Evolutionary conservation across 352 stramenopile species (phyloP).

Genomic region (Sclerospora graminicola): DNA sequence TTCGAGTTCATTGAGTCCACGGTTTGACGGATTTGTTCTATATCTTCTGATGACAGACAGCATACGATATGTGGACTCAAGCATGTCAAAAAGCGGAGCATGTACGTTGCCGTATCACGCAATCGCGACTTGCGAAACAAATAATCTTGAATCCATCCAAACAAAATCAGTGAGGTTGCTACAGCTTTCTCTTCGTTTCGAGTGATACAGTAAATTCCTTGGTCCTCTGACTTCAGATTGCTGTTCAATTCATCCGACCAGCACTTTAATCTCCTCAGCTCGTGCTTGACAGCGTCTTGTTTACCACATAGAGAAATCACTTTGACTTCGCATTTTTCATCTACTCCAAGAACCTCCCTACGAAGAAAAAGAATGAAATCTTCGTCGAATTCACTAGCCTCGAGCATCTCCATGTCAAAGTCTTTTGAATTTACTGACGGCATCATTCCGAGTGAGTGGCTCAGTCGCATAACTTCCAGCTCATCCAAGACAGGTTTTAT

Average conservation of each 20-base stretch:
- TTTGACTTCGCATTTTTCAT: slow-evolving; percentile 9
- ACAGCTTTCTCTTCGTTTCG: background rate
- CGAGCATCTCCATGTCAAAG: slow-evolving; percentile 44
- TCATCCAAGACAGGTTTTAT: slow-evolving; percentile 62
- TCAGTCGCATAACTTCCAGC: slow-evolving; percentile 54
- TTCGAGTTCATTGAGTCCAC: slow-evolving; percentile 12
- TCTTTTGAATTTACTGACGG: slow-evolving; percentile 34
- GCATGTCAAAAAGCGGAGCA: slow-evolving; percentile 54
- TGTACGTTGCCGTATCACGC: slow-evolving; percentile 55
- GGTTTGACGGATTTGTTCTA: slow-evolving; percentile 14
- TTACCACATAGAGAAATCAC: slow-evolving; percentile 52
- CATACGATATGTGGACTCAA: slow-evolving; percentile 39
- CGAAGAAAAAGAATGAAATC: slow-evolving; percentile 54
- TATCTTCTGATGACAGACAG: slow-evolving; percentile 33
- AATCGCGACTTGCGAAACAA: slow-evolving; percentile 32
- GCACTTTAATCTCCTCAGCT: slow-evolving; percentile 23
- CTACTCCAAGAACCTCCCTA: slow-evolving; percentile 28
- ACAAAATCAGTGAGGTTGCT: slow-evolving; percentile 28
- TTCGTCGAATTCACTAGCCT: slow-evolving; percentile 45
- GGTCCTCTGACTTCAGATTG: slow-evolving; percentile 23
- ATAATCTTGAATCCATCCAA: slow-evolving; percentile 44
- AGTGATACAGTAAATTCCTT: slow-evolving; percentile 48
- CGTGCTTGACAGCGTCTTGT: slow-evolving; percentile 34
- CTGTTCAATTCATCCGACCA: slow-evolving; percentile 41
- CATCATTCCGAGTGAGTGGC: slow-evolving; percentile 41